A percentile compares a stretch with the other conserved stretches of the same genome.
phyloP scores from a whole-genome alignment of 73 alveolate genomes.

The Symbiodinium pilosum region DNA sequence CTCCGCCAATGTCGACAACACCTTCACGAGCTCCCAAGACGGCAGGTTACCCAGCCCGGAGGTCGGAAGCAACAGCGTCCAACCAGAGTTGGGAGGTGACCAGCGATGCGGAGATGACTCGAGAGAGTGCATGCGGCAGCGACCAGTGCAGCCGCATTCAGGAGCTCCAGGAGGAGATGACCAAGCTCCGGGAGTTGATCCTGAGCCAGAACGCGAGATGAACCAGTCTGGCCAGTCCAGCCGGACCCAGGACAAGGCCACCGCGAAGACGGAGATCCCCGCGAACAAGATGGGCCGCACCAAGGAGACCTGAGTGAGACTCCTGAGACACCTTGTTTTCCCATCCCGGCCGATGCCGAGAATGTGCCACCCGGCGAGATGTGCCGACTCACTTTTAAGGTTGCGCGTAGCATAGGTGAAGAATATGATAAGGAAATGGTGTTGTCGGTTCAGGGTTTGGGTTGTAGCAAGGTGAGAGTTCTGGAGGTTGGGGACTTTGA shows the following conservation, averaged over 20 bases:
- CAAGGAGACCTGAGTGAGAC: background rate
- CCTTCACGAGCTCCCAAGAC: background rate
- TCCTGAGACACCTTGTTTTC: too few species aligned
- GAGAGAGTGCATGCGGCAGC: too few species aligned
- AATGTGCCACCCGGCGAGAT: too few species aligned
- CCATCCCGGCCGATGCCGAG: too few species aligned
- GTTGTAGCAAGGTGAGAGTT: background rate
- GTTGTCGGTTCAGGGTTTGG: background rate
- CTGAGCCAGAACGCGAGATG: background rate
- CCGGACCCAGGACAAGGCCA: background rate
- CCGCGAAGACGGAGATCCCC: background rate
- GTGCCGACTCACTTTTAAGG: background rate
- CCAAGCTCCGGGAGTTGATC: background rate
- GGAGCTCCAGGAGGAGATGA: background rate
- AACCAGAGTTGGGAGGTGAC: too few species aligned
- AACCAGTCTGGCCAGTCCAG: background rate
- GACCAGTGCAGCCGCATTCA: too few species aligned
- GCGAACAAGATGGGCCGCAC: background rate
- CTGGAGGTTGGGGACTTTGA: background rate
- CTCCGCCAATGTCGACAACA: background rate
- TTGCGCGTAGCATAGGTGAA: background rate
- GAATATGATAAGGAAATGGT: background rate
- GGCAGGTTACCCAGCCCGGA: too few species aligned
- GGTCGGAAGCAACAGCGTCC: too few species aligned
- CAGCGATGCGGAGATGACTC: background rate